Percentiles rank a stretch among this genome's conserved stretches.
phyloP scores from a whole-genome alignment of 2,329 filamentous ascomycete genomes.

The Trichoderma cornu-damae region DNA sequence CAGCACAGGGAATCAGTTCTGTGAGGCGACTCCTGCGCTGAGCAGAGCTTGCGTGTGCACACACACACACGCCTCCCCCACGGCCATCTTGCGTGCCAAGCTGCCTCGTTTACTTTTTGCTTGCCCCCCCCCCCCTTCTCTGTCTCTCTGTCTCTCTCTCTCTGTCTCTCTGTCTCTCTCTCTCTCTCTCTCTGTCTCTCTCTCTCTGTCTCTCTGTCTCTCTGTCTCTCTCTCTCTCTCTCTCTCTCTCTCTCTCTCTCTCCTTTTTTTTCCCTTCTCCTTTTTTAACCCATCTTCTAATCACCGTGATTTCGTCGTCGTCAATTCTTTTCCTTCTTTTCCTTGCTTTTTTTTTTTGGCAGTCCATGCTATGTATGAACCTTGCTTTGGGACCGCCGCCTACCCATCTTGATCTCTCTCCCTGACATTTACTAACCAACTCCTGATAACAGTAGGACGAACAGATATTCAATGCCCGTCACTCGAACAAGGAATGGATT shows the following conservation, averaged over 20 bases:
- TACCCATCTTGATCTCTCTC: not conserved
- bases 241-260: too few species aligned
- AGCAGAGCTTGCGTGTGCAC: not conserved
- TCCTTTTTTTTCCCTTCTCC: too few species aligned
- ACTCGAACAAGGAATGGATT: slow-evolving; percentile 63
- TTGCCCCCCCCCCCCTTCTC: not conserved
- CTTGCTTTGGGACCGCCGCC: not conserved
- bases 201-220: too few species aligned
- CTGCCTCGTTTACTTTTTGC: not conserved
- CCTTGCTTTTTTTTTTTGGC: not conserved
- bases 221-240: too few species aligned
- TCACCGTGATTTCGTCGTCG: too few species aligned
- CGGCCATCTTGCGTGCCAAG: not conserved
- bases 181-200: too few species aligned
- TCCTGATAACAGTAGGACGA: slow-evolving; percentile 51
- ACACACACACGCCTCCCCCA: too few species aligned
- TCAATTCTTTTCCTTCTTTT: not conserved
- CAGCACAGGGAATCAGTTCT: not conserved
- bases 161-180: not conserved
- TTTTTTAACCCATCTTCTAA: too few species aligned
- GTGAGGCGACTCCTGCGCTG: not conserved
- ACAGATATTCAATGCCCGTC: slow-evolving; percentile 92
- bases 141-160: not conserved
- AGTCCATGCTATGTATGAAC: not conserved
- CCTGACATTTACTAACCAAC: slow-evolving; percentile 24